Evolutionary conservation across 148 eudicot species (phyloP), one percentile per base, ranked within the genome.

Genomic region (Silene latifolia): DNA sequence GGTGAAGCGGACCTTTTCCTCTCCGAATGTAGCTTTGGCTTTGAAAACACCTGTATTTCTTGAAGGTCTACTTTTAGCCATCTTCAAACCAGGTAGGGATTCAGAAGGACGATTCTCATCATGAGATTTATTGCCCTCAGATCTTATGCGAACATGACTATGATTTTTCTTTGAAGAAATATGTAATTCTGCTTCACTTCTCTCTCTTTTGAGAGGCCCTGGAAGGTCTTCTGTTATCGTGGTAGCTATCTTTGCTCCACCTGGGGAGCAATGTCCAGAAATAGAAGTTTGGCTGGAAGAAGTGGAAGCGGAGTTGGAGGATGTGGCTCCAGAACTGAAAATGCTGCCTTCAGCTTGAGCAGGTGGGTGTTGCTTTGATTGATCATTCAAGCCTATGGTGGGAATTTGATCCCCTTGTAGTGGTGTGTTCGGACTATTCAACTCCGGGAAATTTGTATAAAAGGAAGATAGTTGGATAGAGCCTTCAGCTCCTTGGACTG

Each of bases 401-500:
- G 87, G 65, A 42, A 72, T 56, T 58, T 84, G 68, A 76, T 69
- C 78, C 20, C 78, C 70, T 57, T 44, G 83, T 13, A 83, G 63
- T 65, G 65, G 63, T 57, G 73, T 78, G 58, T 35, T 48, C 47
- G 87, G 80, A 60, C 86, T 81, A 51, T 74, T 87, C 42, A 91
- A 82, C 78, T 88, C 86, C 51, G 96, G 98, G 77, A 93, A 91
- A 72, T 85, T 93, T 63, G 83, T 77, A 42, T 89, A 91, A 81
- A 93, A 93, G 47, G 96, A 88, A 75, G 88, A 79, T 24, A 93
- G 89, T 76, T 89, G 91, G 75, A 91, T 89, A 44, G 93, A 75
- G 60, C 98, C 93, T 80, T 91, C 86, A 29, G 84, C 88, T 71
- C 98, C 98, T 83, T 93, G 88, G 24, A 93, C 98, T 8, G 97